These are phyloP conservation scores for Chrysosporium queenslandicum DNA, from an alignment of 2,329 filamentous ascomycete genomes.

Conservation along the genomic window DNA sequence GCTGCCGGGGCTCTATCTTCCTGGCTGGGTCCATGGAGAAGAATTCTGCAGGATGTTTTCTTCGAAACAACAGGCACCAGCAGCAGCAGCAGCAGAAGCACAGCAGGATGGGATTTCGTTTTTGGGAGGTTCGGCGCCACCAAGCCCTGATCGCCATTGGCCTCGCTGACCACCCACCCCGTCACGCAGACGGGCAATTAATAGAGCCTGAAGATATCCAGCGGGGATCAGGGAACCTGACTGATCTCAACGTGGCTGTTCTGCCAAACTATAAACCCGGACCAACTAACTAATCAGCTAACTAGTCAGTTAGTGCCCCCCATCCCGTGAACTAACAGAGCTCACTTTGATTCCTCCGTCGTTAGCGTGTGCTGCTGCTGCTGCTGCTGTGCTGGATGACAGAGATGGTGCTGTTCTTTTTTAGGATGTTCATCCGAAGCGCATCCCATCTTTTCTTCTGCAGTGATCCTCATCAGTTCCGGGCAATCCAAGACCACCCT, in stretches of 20 bases:
- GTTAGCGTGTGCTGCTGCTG: no score
- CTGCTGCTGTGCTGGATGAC: no score
- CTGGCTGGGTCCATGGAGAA: no score
- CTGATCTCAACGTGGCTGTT: conserved; percentile 10
- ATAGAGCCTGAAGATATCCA: conserved; percentile 10
- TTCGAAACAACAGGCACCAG: not conserved
- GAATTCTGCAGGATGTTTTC: no score
- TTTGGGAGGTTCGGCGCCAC: conserved; percentile 3
- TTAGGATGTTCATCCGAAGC: conserved; percentile 4
- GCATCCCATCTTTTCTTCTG: not conserved
- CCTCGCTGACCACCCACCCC: not conserved
- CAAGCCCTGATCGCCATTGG: conserved; percentile 11
- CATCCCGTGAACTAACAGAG: no score
- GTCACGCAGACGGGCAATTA: not conserved
- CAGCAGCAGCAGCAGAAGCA: not conserved
- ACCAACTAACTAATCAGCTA: not conserved
- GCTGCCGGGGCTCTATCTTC: no score
- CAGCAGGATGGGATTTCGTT: not conserved
- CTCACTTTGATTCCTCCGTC: no score
- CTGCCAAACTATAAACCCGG: not conserved
- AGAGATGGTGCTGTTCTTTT: not conserved
- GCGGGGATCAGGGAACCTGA: conserved; percentile 9
- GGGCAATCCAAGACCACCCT: no score
- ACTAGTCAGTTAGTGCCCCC: no score
- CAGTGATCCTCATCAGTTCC: no score